phyloP scores from a whole-genome alignment of 2,329 filamentous ascomycete genomes.

The Colletotrichum sp. region DNA sequence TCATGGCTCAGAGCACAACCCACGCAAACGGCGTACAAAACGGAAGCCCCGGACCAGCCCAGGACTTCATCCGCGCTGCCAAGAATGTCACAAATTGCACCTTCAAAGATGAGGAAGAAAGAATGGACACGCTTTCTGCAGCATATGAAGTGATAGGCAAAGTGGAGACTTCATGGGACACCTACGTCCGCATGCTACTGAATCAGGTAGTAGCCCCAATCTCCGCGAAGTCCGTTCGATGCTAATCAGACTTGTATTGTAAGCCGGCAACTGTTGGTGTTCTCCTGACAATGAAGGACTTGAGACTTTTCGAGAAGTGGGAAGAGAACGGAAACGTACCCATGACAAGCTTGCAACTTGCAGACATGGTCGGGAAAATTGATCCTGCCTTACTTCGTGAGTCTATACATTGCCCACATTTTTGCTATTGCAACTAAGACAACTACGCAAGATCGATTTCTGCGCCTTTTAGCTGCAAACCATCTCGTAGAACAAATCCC shows the following conservation, averaged over 20 bases:
- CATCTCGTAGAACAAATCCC: not conserved
- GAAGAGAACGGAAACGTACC: not conserved
- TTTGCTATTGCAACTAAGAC: not conserved
- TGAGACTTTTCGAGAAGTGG: not conserved
- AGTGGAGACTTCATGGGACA: conserved; percentile 2
- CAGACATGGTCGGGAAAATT: not conserved
- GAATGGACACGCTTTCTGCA: not conserved
- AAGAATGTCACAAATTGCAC: not conserved
- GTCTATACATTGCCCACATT: not conserved
- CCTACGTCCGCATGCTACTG: not conserved
- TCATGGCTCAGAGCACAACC: not conserved
- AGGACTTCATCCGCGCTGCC: not conserved
- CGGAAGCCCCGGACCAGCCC: not conserved
- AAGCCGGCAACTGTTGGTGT: not conserved
- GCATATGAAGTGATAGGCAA: not conserved
- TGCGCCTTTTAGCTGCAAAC: not conserved
- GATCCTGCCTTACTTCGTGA: conserved; percentile 1
- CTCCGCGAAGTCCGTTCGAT: not conserved
- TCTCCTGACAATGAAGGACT: not conserved
- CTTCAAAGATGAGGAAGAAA: not conserved
- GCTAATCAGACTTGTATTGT: not conserved
- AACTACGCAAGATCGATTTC: not conserved
- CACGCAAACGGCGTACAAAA: not conserved
- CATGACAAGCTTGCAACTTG: conserved; percentile 3
- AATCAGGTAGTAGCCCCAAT: not conserved